Evolutionary conservation across 2,329 filamentous ascomycete genomes (phyloP).

Genomic region (Ceratocystis lukuohia): DNA sequence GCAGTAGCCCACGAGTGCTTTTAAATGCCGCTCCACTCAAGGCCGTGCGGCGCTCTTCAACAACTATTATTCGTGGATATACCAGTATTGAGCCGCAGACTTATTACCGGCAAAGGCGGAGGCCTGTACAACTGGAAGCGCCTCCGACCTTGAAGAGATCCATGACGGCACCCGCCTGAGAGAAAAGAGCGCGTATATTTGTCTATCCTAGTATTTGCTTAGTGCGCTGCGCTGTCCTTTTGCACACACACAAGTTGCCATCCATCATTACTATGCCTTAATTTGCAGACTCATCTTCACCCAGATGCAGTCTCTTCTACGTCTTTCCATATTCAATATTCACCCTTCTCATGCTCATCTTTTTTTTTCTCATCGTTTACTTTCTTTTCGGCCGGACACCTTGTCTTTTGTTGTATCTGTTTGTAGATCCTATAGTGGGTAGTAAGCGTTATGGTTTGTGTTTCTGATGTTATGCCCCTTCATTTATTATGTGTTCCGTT

Average conservation of each 20-base stretch:
- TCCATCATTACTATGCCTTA: not conserved
- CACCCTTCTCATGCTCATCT: not conserved
- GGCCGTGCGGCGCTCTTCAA: not conserved
- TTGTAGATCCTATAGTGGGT: constrained; percentile 1
- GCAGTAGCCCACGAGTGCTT: not conserved
- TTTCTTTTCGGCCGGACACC: not conserved
- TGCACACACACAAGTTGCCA: not conserved
- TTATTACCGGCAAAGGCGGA: not conserved
- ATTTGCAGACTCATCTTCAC: not conserved
- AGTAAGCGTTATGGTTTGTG: not conserved
- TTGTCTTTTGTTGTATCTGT: not conserved
- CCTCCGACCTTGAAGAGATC: not conserved
- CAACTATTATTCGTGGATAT: not conserved
- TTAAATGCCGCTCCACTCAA: not conserved
- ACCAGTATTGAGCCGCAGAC: not conserved
- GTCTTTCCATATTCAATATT: not conserved
- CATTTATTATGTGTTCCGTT: not conserved
- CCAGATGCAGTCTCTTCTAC: not conserved
- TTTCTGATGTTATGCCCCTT: not conserved
- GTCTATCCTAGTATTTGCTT: not conserved
- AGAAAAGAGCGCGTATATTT: not conserved
- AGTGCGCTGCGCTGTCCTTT: not conserved
- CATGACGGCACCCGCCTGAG: not conserved
- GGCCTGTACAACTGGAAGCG: not conserved
- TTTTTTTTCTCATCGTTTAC: not conserved